Conservation (phyloP, 176 grass and related monocot species). For the bread wheat (Triticum aestivum) region IWGSC_CS_RefSeq_v2.1 NC_057810.1:44678627-44679126, state of each 20-base stretch:
- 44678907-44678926: neutral
- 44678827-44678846: neutral
- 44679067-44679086: neutral
- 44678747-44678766: neutral
- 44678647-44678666: neutral
- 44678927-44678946: neutral
- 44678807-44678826: neutral
- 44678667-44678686: neutral
- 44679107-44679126: neutral
- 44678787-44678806: neutral
- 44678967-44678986: neutral
- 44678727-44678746: neutral
- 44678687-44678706: neutral
- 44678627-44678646: neutral
- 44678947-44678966: neutral
- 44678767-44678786: neutral
- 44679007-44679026: neutral
- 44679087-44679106: neutral
- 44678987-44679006: neutral
- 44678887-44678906: conserved; percentile 13
- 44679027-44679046: neutral
- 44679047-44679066: neutral
- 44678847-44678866: conserved; percentile 19
- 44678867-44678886: conserved; percentile 23
- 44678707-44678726: neutral